Base-by-base conservation (phyloP, 805 yeast genomes). In the Sugiyamaella boreocaroliniensis region DNA sequence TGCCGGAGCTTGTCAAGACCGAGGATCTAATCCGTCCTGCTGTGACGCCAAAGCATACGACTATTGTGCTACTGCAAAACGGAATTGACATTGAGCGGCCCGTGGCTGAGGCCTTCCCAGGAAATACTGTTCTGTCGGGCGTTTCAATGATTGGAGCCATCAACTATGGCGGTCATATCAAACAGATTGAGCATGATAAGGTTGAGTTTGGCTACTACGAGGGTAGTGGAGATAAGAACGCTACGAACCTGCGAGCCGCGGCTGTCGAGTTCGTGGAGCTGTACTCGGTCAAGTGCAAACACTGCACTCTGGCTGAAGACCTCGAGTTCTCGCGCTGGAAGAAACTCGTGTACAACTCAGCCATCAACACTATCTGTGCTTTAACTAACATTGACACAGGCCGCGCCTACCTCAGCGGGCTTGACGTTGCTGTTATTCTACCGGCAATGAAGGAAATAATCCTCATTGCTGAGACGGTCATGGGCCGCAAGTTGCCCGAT, bases 381-480 rank as follows among this genome's bases (percentile, higher is more conserved):
- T 64, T 83, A 46, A 77, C 83, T 1, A 76, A 77, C 12, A 66
- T 80, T 9, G 88, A 83, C 59, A 73, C 76, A n/a, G 85, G 83
- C 16, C 72, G 85, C 48, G 59, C 80, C 29, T 73, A 68, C 53
- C 64, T 71, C 29, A 64, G 75, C 22, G 81, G 80, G 4, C 73
- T 75, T 11, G 61, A 70, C 26, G 70, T 72, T 11, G 52, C 64
- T 0, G 57, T 80, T 14, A 65, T 76, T 8, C 57, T 68, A 40
- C 88, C 87, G 2, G 85, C 86, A 0, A 84, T 84, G 89, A 66
- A 71, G 40, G 95, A 86, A 65, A 74, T 86, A 15, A 65, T 77
- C 18, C 75, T 74, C 2, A 76, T 85, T 54, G 95, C 95, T 10
- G 78, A 76, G 49, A 79, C 86, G 9, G 90, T 83, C 54, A 87